A percentile compares a stretch with the other conserved stretches of the same genome.
Evolutionary conservation across 768 basidiomycete genomes (phyloP).

Genomic region (Strobilomyces dryophilus): DNA sequence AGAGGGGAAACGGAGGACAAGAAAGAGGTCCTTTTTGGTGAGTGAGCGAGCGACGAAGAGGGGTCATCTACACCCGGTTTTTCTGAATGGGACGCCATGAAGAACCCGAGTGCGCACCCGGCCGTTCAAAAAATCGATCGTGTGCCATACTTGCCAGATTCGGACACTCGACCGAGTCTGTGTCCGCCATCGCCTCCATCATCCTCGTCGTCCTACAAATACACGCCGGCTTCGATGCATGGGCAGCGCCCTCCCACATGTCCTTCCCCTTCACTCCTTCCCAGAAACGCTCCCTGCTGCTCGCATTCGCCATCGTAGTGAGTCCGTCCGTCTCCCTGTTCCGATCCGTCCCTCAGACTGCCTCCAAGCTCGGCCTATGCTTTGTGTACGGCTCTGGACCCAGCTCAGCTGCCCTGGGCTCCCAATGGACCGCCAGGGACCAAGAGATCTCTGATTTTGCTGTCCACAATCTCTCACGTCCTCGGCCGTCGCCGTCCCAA

Average conservation of each 20-base stretch:
- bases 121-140: conserved; percentile 33
- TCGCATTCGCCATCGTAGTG: conserved; percentile 26
- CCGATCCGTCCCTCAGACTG: not conserved
- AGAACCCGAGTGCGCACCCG: conserved; percentile 13
- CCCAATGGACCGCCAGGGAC: not conserved
- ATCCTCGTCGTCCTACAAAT: not conserved
- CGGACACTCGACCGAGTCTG: not conserved
- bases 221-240: not conserved
- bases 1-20: conserved; percentile 45
- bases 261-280: conserved; percentile 24
- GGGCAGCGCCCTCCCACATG: conserved; percentile 8
- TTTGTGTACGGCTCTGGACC: conserved; percentile 19
- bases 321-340: not conserved
- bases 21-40: conserved; percentile 38
- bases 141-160: conserved; percentile 20
- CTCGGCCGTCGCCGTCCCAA: not conserved
- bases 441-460: not conserved
- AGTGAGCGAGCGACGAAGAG: conserved; percentile 32
- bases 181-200: too few relatives aligned
- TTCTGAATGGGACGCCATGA: conserved; percentile 44
- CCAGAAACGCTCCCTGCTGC: conserved; percentile 28
- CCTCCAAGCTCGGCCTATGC: conserved; percentile 16
- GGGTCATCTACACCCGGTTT: conserved; percentile 40
- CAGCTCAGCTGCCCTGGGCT: not conserved
- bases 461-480: not conserved